Evolutionary conservation across 257 asterid species (phyloP).

Genomic region (Gardenia jasminoides): DNA sequence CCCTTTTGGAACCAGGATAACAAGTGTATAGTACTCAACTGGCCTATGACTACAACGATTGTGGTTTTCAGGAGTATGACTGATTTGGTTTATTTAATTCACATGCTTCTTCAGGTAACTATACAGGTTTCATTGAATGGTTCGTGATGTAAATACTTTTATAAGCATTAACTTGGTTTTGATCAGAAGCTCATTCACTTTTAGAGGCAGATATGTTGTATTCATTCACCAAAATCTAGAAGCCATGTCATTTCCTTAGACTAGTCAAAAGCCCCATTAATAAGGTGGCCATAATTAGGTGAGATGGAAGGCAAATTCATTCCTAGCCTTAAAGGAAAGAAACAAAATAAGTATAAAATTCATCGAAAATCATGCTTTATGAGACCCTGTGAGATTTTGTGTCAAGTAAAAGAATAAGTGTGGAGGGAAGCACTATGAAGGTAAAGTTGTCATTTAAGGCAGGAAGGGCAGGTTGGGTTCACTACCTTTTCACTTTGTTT

Average conservation of each 20-base stretch:
- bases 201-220: not conserved
- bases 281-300: too few relatives aligned
- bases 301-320: too few relatives aligned
- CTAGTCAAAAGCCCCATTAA: too few relatives aligned
- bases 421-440: too few relatives aligned
- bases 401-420: too few relatives aligned
- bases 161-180: not conserved
- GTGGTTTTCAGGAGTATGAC: slow-evolving; percentile 67
- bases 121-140: not conserved
- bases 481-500: not conserved
- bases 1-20: slow-evolving; percentile 39
- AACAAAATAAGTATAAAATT: too few relatives aligned
- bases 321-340: too few relatives aligned
- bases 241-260: not conserved
- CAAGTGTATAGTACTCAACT: slow-evolving; percentile 61
- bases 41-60: slow-evolving; percentile 56
- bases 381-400: too few relatives aligned
- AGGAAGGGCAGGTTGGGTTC: not conserved
- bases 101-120: slow-evolving; percentile 83
- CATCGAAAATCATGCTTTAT: too few relatives aligned
- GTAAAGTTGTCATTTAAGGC: not conserved
- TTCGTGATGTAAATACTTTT: not conserved
- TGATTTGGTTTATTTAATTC: slow-evolving; percentile 68
- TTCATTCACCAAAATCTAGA: not conserved
- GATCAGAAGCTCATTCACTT: not conserved